Evolutionary conservation across 1,284 basidiomycete species (phyloP).

Genomic region (Rhodotorula glutinis): DNA sequence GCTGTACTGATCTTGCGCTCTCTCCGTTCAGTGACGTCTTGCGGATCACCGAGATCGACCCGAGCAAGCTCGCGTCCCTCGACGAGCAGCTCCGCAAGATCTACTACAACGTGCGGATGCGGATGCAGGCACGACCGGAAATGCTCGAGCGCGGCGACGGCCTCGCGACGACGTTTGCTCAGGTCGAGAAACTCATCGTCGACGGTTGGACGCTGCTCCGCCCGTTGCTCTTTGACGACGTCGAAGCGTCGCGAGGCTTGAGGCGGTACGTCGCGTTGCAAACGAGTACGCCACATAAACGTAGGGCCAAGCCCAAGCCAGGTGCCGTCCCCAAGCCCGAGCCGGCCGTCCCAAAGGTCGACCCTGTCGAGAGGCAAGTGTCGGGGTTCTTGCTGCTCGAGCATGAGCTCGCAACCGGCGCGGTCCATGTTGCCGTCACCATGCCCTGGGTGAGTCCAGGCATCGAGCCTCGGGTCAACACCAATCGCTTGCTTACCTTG

Average conservation of each 20-base stretch:
- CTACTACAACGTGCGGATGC: constrained; percentile 18
- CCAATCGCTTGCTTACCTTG: not conserved
- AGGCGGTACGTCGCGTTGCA: constrained; percentile 20
- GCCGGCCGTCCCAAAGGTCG: not conserved
- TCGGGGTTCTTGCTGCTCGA: constrained; percentile 29
- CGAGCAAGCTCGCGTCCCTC: constrained; percentile 13
- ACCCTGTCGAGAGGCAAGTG: constrained; percentile 17
- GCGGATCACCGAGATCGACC: constrained; percentile 13
- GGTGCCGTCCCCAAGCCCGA: constrained; percentile 6
- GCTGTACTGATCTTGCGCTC: not conserved
- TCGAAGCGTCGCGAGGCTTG: constrained; percentile 7
- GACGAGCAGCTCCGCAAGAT: constrained; percentile 16
- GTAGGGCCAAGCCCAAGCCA: constrained; percentile 21
- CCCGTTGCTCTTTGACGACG: constrained; percentile 21
- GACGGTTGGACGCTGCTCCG: constrained; percentile 26
- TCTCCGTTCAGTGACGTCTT: constrained; percentile 22
- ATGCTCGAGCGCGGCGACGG: constrained; percentile 28
- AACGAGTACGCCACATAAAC: constrained; percentile 16
- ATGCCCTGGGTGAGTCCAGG: constrained; percentile 20
- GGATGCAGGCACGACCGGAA: constrained; percentile 21
- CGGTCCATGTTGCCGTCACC: constrained; percentile 19
- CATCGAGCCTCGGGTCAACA: no score
- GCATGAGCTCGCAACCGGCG: constrained; percentile 17
- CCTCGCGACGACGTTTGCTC: constrained; percentile 19
- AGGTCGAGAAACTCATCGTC: constrained; percentile 26